Evolutionary conservation across 2,329 filamentous ascomycete species (phyloP), one percentile per base, ranked within the genome.

Genomic region (Penicillium glabrum): DNA sequence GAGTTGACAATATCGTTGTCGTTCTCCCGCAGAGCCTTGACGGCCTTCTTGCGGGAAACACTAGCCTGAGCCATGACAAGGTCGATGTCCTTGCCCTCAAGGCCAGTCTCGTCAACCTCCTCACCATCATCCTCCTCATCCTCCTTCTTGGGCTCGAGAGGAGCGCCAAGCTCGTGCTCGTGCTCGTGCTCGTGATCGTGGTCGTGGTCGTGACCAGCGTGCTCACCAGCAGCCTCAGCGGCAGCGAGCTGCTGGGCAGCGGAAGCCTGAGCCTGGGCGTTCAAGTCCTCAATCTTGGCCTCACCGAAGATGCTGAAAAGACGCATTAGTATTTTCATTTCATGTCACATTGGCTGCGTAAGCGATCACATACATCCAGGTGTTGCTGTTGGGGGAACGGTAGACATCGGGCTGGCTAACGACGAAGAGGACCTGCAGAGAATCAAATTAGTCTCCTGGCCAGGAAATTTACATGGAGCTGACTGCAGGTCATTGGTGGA

Each of bases 1-100:
- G 95, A 97, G 86, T 99, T 99, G 84, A 99, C 95, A 82, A 99
- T 99, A 77, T 99, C 95, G 74, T 98, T 97, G 82, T 98, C 93
- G 77, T 99, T 99, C 84, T 98, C 95, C 84, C 78, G 78, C 47
- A 99, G 85, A 56, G 96, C 95, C 83, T 98, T 99, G 83, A 99
- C 87, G 61, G 95, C 95, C 87, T 98, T 98, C 83, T 96, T 97
- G 79, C 95, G 87, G 70, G 91, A 96, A 71, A 99, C 96, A 72
- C 84, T 95, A 70, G 95, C 95, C 82, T 99, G 93, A 69, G 90
- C 91, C 91, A 98, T 97, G 79, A 99, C 95, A 58, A 99, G 86
- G 81, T 99, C 95, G 73, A 99, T 99, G 78, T 99, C 96, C 88
- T 99, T 99, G 75, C 93, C 89, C 84, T 99, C 95, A 54, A 99